Base-by-base conservation (phyloP, 345 rosid species). In the Citrus cavaleriei region DNA sequence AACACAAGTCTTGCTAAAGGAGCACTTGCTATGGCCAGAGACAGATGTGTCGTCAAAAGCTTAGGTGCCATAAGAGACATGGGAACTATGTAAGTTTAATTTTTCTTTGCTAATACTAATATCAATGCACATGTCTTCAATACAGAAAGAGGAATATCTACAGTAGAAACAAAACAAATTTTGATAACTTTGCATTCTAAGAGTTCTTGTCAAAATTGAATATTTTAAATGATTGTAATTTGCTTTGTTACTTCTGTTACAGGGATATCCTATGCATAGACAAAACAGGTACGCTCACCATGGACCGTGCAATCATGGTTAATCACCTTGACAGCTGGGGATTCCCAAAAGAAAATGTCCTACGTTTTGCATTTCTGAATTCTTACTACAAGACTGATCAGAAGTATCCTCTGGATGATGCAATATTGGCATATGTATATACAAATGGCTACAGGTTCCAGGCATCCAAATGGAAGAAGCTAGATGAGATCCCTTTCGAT, bases 241-340 rank as follows among this genome's bases (percentile, higher is more conserved):
- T 40, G 2, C 54, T 22, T 38, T 55, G 8, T 12, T 19, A 32
- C 49, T 72, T 70, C 70, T 35, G 24, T 42, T 64, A 35, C 79
- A 91, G 93, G 95, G 91, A 91, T 63, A 88, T 86, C 67, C 81
- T 91, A 51, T 91, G 95, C 82, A 88, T 91, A n/a, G 95, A 91
- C 83, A 91, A 91, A 77, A 91, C 95, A 8, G 93, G 95, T 49
- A 91, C 93, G 9, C 91, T 91, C 12, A 91, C 95, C 82, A 90
- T 90, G 95, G 79, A 91, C 86, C 88, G 67, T 28, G 90, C 90
- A 64, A 83, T 91, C 62, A 78, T 88, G 85, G 85, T 87, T 40
- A 84, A 79, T 85, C 88, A 91, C 84, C 88, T 88, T 2, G 90
- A 91, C 66, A 67, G 88, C 79, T 79, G 88, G 89, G 92, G 91